Evolutionary conservation across 768 basidiomycete genomes (phyloP), one percentile per base, ranked within the genome.

Genomic region (Leccinum fibrillosum): DNA sequence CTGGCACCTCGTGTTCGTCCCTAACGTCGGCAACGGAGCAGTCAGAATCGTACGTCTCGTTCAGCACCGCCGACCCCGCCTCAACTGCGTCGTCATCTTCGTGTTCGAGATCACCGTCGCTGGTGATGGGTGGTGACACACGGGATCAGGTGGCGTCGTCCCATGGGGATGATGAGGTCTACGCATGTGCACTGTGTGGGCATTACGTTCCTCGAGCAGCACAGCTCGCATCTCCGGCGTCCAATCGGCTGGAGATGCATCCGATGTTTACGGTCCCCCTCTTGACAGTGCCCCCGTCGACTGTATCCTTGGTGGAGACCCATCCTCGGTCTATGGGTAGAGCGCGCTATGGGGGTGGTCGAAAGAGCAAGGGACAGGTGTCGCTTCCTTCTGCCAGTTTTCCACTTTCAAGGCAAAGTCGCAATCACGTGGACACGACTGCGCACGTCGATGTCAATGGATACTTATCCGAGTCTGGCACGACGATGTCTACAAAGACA

Each of bases 181-280:
- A 64, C 4, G 26, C 52, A 1, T 69, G 67, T 47, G 30, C 60
- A 3, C 5, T 61, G 37, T 69, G 68, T 58, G 68, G 68, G n/a
- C 68, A 69, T 42, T 3, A 44, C 1, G 37, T 50, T 25, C 4
- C 57, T 19, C 44, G 17, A 13, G n/a, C 50, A 21, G 52, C 12
- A 17, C 55, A 54, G n/a, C 50, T 49, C 11, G 9, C 60, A 7
- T 10, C 50, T n/a, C 21, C 32, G 21, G 42, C 48, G 2, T 26
- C 17, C 9, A 42, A 47, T 48, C 26, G 6, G 13, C 17, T 2
- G 15, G 54, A 49, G 21, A 51, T 67, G 32, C 67, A 73, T 19
- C 72, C 69, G 6, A 71, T 73, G 70, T 73, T 71, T 21, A 64
- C 63, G 0, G 61, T 71, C 3, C 70, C 70, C 10, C 67, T 71